Percentiles rank a stretch among this genome's conserved stretches.
Conservation (phyloP, 2,329 filamentous ascomycete species). For the Hawksworthiomyces lignivorus region DNA sequence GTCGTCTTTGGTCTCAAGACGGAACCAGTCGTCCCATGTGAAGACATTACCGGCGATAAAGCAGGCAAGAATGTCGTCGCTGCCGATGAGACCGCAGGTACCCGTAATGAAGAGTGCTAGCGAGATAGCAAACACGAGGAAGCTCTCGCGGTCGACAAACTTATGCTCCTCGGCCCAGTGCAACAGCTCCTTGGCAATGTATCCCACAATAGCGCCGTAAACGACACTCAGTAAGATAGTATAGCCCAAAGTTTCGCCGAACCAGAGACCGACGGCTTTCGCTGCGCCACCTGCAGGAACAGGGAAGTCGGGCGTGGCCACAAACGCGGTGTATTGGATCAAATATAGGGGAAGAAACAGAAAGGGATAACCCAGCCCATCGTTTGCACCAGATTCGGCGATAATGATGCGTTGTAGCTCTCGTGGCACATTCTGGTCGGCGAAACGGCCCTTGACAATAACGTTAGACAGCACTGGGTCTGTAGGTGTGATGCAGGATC, state of each 20-base stretch:
- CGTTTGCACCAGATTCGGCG: conserved; percentile 80
- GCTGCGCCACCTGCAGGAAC: conserved; percentile 47
- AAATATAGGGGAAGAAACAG: conserved; percentile 78
- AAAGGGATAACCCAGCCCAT: conserved; percentile 84
- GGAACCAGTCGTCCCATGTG: conserved; percentile 93
- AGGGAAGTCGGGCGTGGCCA: conserved; percentile 41
- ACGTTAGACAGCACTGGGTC: conserved; percentile 83
- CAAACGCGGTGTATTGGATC: conserved; percentile 63
- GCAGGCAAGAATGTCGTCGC: conserved; percentile 83
- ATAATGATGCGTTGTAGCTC: conserved; percentile 73
- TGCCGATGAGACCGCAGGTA: conserved; percentile 79
- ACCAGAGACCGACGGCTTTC: conserved; percentile 71
- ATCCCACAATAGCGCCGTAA: conserved; percentile 72
- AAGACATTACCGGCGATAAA: conserved; percentile 89
- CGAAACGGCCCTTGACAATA: conserved; percentile 73
- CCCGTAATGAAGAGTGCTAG: conserved; percentile 81
- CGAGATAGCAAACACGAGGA: conserved; percentile 78
- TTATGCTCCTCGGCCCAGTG: conserved; percentile 76
- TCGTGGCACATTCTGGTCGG: conserved; percentile 80
- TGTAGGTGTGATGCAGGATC: conserved; percentile 84
- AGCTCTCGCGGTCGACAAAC: conserved; percentile 81
- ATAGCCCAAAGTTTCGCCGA: conserved; percentile 79
- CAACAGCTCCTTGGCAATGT: conserved; percentile 72
- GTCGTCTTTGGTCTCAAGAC: conserved; percentile 79
- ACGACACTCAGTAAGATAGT: conserved; percentile 69